Evolutionary conservation across 2,329 filamentous ascomycete genomes (phyloP).

Genomic region (Pestalotiopsis sp.): DNA sequence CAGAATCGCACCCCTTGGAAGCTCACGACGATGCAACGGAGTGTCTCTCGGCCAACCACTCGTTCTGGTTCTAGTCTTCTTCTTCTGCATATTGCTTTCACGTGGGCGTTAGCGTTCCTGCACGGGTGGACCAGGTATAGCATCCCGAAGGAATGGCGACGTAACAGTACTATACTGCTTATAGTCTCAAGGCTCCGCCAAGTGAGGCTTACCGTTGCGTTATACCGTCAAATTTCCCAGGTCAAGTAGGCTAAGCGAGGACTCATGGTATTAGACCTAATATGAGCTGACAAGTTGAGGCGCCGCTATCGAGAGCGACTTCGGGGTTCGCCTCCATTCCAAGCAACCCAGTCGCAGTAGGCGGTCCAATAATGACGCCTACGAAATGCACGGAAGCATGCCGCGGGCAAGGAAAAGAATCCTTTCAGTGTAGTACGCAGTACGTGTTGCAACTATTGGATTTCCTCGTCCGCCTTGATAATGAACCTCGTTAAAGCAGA

Average conservation of each 20-base stretch:
- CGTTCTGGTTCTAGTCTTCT: background rate
- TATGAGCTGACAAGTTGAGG: background rate
- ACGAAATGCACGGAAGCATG: background rate
- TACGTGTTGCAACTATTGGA: background rate
- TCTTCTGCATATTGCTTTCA: background rate
- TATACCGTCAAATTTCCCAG: background rate
- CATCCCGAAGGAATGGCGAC: background rate
- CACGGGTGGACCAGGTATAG: background rate
- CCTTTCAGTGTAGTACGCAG: background rate
- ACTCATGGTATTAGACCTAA: background rate
- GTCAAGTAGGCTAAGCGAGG: background rate
- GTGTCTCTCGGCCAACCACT: background rate
- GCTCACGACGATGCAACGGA: background rate
- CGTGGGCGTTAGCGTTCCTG: background rate
- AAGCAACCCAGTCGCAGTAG: background rate
- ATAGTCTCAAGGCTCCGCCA: background rate
- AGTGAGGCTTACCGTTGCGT: background rate
- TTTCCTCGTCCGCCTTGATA: background rate
- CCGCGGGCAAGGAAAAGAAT: background rate
- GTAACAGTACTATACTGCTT: background rate
- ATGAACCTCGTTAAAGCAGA: background rate
- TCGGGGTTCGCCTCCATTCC: background rate
- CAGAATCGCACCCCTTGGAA: background rate
- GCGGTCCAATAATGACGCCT: background rate
- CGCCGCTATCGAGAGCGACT: background rate